phyloP scores from a whole-genome alignment of 2,329 filamentous ascomycete species.

The Xylaria arbuscula region DNA sequence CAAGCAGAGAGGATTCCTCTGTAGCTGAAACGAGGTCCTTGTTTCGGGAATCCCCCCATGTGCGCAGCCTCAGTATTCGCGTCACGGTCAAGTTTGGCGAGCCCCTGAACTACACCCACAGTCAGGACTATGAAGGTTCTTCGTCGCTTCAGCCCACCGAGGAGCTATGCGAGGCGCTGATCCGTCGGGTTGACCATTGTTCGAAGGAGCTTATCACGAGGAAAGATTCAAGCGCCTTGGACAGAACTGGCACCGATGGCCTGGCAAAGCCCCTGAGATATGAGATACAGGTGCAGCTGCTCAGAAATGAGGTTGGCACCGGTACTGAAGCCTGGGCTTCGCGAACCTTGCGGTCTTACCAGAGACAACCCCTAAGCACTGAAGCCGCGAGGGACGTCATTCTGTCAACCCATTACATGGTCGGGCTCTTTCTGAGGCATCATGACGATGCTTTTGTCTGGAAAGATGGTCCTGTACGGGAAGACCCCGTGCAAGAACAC shows the following conservation, averaged over 20 bases:
- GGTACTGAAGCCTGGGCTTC: conserved; percentile 57
- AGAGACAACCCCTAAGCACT: conserved; percentile 58
- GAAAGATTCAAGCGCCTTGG: conserved; percentile 60
- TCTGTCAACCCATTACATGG: conserved; percentile 61
- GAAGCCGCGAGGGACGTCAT: conserved; percentile 60
- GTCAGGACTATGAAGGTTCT: conserved; percentile 60
- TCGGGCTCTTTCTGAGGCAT: conserved; percentile 62
- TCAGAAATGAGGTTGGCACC: conserved; percentile 54
- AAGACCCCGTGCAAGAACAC: conserved; percentile 52
- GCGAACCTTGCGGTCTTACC: conserved; percentile 62
- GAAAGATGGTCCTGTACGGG: conserved; percentile 57
- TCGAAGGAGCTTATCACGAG: conserved; percentile 65
- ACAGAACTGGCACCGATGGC: conserved; percentile 52
- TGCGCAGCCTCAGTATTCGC: conserved; percentile 54
- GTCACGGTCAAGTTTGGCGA: conserved; percentile 60
- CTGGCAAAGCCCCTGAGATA: conserved; percentile 59
- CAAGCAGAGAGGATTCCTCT: conserved; percentile 3
- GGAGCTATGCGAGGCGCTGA: conserved; percentile 60
- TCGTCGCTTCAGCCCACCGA: conserved; percentile 57
- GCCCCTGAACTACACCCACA: conserved; percentile 58
- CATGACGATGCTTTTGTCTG: conserved; percentile 64
- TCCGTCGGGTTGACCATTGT: conserved; percentile 63
- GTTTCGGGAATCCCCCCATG: conserved; percentile 37
- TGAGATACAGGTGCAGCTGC: conserved; percentile 61
- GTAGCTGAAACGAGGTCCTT: conserved; percentile 33